A percentile compares a stretch with the other conserved stretches of the same genome.
Evolutionary conservation across 2,329 filamentous ascomycete species (phyloP).

Genomic region (Fusarium pseudocircinatum): DNA sequence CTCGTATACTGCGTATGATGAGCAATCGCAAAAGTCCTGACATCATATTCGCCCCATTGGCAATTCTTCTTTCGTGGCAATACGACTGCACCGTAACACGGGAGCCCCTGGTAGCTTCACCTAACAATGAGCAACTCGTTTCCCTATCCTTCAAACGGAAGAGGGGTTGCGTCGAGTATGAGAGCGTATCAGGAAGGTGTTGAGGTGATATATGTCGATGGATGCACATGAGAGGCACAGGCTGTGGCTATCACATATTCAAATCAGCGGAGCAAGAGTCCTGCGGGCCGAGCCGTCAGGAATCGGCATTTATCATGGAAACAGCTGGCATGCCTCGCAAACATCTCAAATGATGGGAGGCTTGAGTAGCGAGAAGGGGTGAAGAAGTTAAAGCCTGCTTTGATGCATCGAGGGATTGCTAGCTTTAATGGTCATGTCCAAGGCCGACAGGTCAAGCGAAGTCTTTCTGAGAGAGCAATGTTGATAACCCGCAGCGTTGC

Average conservation of each 20-base stretch:
- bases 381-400: too few species aligned
- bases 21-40: rapidly evolving
- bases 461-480: neutral
- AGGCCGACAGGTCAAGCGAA: neutral
- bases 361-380: too few species aligned
- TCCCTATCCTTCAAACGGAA: neutral
- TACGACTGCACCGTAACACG: rapidly evolving
- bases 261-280: neutral
- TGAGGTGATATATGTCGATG: neutral
- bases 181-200: neutral
- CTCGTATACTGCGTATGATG: too few species aligned
- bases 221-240: neutral
- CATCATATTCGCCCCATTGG: neutral
- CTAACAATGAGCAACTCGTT: neutral
- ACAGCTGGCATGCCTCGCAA: rapidly evolving
- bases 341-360: too few species aligned
- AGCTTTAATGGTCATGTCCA: neutral
- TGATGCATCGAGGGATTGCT: too few species aligned
- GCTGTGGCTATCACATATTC: neutral
- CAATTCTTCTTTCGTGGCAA: rapidly evolving
- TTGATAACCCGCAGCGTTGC: neutral
- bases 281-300: neutral
- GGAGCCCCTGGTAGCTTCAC: neutral
- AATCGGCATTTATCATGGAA: too few species aligned
- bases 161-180: neutral